These are phyloP conservation scores for Triangularia verruculosa DNA, from an alignment of 2,329 filamentous ascomycete genomes.

Conservation along the genomic window DNA sequence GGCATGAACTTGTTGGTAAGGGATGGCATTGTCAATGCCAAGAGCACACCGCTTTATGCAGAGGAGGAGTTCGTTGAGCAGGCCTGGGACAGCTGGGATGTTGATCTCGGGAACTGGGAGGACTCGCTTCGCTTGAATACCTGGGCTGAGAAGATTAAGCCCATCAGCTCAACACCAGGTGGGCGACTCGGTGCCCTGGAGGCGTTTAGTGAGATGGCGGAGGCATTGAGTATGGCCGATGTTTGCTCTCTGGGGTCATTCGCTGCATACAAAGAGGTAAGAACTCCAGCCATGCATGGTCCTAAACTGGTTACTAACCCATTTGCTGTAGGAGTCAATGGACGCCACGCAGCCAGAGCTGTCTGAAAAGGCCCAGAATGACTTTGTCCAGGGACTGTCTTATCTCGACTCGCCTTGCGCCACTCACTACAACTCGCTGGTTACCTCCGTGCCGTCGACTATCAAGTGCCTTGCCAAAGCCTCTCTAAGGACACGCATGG, in stretches of 20 bases:
- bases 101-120: conserved; percentile 61
- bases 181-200: conserved; percentile 41
- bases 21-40: conserved; percentile 48
- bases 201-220: conserved; percentile 52
- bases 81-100: conserved; percentile 63
- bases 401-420: conserved; percentile 46
- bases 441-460: conserved; percentile 32
- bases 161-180: conserved; percentile 5
- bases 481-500: conserved; percentile 28
- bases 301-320: conserved; percentile 16
- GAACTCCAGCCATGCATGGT: not conserved
- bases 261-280: conserved; percentile 39
- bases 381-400: conserved; percentile 48
- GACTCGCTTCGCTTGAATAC: conserved; percentile 38
- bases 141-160: conserved; percentile 36
- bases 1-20: conserved; percentile 77
- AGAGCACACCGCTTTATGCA: conserved; percentile 36
- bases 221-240: conserved; percentile 65
- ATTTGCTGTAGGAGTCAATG: conserved; percentile 44
- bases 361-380: conserved; percentile 44
- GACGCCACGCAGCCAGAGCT: conserved; percentile 64
- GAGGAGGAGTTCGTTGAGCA: conserved; percentile 65
- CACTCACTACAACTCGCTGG: conserved; percentile 33
- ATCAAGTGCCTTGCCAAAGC: conserved; percentile 35
- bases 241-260: conserved; percentile 51